Evolutionary conservation across 805 yeast genomes (phyloP), one percentile per base, ranked within the genome.

Genomic region (Sungouiozyma ichnusensis): DNA sequence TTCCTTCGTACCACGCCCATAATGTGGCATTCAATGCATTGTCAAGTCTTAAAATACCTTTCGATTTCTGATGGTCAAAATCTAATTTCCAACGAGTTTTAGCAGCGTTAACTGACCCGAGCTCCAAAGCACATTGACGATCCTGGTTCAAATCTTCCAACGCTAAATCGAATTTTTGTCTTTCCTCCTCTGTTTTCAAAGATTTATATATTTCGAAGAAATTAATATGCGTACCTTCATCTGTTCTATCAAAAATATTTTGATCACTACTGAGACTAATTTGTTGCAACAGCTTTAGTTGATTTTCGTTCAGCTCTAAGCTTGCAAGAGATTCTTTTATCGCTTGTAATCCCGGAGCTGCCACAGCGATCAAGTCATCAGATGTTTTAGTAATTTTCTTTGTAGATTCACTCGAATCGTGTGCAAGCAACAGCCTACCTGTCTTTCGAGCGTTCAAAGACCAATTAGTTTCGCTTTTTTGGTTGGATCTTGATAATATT

Each of bases 1-100:
- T 70, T 37, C 76, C 78, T 41, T 72, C 71, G 49, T 81, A 81
- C 98, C 98, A 92, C 45, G 76, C 74, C 76, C 86, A 92, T 33
- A 92, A 64, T 49, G 79, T 78, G 1, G 78, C 79, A 44, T 86
- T 87, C 33, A 88, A 65, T 11, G 76, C 72, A 44, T 76, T 74
- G 37, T 76, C 73, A 33, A 77, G 60, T 3, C 76, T 59, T 41
- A 74, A 55, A 11, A 71, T 76, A 17, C 85, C 85, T 49, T 81
- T 70, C 38, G 71, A 68, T 44, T 69, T 68, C 54, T 77, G 70
- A 41, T 74, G 77, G 52, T 85, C 94, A 51, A 75, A 81, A 48
- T 80, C 88, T 50, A 79, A 80, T 57, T 77, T 80, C 98, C 98
- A 90, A 59, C 84, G 81, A 53, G 81, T 85, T 48, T 75, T 77